Base-by-base conservation (phyloP, 129 eudicot genomes). In the Chrysanthemum lavandulifolium region DNA sequence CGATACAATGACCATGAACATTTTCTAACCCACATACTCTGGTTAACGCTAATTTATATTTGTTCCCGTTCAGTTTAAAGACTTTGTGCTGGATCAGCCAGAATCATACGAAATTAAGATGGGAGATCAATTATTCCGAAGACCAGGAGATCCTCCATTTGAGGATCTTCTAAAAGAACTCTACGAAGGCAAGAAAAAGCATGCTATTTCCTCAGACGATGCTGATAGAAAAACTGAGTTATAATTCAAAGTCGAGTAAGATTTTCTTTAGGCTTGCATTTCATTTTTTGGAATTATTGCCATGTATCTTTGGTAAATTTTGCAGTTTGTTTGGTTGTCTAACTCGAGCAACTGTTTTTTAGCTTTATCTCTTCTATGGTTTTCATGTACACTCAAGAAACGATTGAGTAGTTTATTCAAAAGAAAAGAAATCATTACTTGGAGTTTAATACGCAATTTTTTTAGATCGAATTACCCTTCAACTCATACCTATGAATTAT, bases 81-180 rank as follows among this genome's bases (percentile, higher is more conserved):
- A 89, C 10, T 92, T 92, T 62, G 13, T 89, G 77, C 80, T 94
- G 80, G 77, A 65, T 68, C 99, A 90, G 81, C 77, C 87, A n/a
- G 97, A 95, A 73, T 93, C 99, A 60, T 90, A 95, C 61, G 99
- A 95, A 76, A 73, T 95, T 36, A 95, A 95, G 78, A 82, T 95
- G 65, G 99, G 97, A 54, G 97, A 95, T 25, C 83, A 78, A 60
- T 76, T 86, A 40, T 86, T 74, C 62, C 79, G 97, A 68, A 86
- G 97, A 83, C 87, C 87, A 0, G 96, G 96, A 73, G 97, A 95
- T 83, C 88, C 88, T 74, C 86, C 97, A 3, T 80, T 81, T 23
- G 99, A 95, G 1, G 76, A 79, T 65, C 87, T 90, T 52, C 63
- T 90, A 33, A 82, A 82, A 78, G 79, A 78, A 82, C 83, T 86